Percentiles rank a stretch among this genome's conserved stretches.
These are phyloP conservation scores for Dactylis glomerata DNA, from an alignment of 176 grass and related monocot genomes.

Conservation along the genomic window DNA sequence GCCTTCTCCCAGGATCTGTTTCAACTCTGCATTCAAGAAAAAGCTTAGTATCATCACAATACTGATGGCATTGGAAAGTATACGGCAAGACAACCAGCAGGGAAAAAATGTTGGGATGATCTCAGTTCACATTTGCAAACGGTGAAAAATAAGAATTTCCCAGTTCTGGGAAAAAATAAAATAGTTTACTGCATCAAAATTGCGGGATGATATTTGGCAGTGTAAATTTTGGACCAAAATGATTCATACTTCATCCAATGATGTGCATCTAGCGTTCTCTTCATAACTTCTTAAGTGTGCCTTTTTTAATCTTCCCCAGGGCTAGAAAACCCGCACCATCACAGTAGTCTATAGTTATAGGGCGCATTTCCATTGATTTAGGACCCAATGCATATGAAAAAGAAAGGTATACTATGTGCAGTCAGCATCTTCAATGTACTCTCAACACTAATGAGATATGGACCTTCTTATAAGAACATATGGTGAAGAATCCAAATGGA, in stretches of 20 bases:
- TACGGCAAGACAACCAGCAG: background rate
- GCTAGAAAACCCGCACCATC: background rate
- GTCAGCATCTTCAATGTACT: background rate
- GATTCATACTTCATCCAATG: background rate
- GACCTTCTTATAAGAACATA: background rate
- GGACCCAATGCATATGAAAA: background rate
- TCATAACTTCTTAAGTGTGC: background rate
- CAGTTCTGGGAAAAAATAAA: background rate
- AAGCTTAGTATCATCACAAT: background rate
- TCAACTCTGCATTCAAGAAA: slow-evolving; percentile 3
- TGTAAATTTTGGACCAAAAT: background rate
- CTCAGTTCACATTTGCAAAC: background rate
- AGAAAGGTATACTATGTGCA: background rate
- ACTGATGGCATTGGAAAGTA: background rate
- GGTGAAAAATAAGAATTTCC: background rate
- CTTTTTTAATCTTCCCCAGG: background rate
- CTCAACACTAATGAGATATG: background rate
- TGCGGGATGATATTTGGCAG: background rate
- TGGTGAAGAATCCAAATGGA: background rate
- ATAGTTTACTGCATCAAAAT: background rate
- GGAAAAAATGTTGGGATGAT: background rate
- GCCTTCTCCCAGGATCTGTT: background rate
- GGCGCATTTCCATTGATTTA: background rate
- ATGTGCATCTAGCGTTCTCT: background rate
- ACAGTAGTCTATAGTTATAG: background rate